Evolutionary conservation across 108 stramenopile genomes (phyloP), one percentile per base, ranked within the genome.

Genomic region (Skeletonema menzelii): DNA sequence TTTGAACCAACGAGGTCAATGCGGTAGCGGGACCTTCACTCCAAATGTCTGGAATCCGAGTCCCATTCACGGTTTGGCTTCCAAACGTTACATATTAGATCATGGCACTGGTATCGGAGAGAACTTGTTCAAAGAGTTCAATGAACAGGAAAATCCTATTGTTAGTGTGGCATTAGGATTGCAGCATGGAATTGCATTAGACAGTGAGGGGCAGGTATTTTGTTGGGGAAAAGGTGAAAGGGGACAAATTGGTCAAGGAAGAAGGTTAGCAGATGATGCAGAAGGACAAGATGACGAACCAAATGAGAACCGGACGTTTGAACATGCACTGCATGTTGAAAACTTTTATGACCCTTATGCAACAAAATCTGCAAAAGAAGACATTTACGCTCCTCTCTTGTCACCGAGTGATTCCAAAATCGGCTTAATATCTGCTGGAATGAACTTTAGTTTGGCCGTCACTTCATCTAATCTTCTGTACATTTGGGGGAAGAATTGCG

Each of bases 161-260:
- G 84, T 87, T 27, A 75, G 85, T 62, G 88, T 97, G 8, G 75
- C 88, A 1, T 66, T 97, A 12, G 96, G 96, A 8, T 83, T 97
- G 58, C 96, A 97, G 56, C 96, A 97, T 67, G 96, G 88, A 10
- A 74, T 92, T 47, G 93, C 92, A 17, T 65, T 97, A 34, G 82
- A 91, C 67, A 62, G 68, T 38, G 76, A 76, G 30, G 96, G 96
- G 22, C 75, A 82, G 42, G 79, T 93, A 8, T 97, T 83, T 67
- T 83, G 83, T 56, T 97, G 92, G 92, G 96, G 96, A 0, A 97
- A 97, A 61, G 93, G 86, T 12, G 75, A 86, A 57, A 71, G 94
- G 31, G 94, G 96, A 17, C 96, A 97, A 70, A 68, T 97, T 40
- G 96, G 94, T 26, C 75, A 82, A 61, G 82, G 84, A 8, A 65